Evolutionary conservation across 2,329 filamentous ascomycete genomes (phyloP).

Genomic region (Colletotrichum noveboracense): DNA sequence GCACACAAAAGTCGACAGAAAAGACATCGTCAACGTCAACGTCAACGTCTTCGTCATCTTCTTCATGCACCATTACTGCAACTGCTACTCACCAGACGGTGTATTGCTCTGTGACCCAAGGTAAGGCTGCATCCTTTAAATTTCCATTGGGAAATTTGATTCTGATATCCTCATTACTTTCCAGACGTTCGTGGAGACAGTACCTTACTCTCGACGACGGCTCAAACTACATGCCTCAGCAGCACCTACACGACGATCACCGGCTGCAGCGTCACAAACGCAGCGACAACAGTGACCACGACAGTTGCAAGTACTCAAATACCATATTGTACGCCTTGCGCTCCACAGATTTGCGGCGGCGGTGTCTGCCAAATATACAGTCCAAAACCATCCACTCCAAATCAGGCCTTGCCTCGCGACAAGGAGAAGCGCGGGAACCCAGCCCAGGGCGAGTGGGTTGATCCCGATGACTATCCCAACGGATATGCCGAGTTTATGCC

Average conservation of each 20-base stretch:
- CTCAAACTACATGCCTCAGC: background rate
- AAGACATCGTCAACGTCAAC: background rate
- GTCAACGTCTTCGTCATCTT: background rate
- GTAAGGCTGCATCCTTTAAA: background rate
- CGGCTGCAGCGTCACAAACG: background rate
- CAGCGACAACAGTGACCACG: background rate
- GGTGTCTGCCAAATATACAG: background rate
- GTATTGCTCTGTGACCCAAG: background rate
- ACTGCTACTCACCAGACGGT: background rate
- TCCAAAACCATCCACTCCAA: too few species aligned
- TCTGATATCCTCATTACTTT: background rate
- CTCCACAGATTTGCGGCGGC: background rate
- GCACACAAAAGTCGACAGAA: background rate
- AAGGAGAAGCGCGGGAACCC: background rate
- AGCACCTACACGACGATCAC: background rate
- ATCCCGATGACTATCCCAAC: background rate
- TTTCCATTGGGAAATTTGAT: background rate
- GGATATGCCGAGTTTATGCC: background rate
- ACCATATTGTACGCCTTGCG: background rate
- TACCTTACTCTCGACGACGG: background rate
- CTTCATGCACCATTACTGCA: background rate
- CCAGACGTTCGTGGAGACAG: background rate
- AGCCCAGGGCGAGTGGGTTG: background rate
- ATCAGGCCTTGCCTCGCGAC: background rate
- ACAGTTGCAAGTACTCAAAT: background rate